Evolutionary conservation across 106 monocot genomes (phyloP).

Genomic region (Ottelia alismoides): DNA sequence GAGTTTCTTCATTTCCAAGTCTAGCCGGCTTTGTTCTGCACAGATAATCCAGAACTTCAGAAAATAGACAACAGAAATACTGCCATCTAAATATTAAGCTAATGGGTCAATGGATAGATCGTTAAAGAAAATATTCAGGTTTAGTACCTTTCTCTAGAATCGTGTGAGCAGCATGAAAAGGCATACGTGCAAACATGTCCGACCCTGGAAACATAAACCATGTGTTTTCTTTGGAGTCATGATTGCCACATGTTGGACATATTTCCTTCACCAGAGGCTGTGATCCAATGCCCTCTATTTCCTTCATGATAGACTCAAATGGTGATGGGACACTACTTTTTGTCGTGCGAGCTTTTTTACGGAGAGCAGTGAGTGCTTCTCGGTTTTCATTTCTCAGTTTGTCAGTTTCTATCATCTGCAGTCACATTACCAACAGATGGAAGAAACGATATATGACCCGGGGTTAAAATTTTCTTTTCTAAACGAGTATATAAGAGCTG

Average conservation of each 20-base stretch:
- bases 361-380: constrained; percentile 90
- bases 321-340: constrained; percentile 78
- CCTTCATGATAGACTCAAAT: constrained; percentile 77
- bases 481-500: background rate
- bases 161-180: constrained; percentile 84
- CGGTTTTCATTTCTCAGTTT: constrained; percentile 68
- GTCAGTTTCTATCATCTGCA: constrained; percentile 84
- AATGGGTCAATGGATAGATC: no score
- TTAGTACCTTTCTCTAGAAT: constrained; percentile 66
- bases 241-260: constrained; percentile 76
- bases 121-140: background rate
- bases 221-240: constrained; percentile 60
- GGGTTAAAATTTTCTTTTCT: background rate
- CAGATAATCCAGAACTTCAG: background rate
- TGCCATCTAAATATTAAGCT: background rate
- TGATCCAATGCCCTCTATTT: constrained; percentile 32
- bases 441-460: background rate
- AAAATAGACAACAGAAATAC: background rate
- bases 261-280: constrained; percentile 66
- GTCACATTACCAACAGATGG: background rate
- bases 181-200: constrained; percentile 67
- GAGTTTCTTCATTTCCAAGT: constrained; percentile 67
- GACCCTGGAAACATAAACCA: constrained; percentile 93
- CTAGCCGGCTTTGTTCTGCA: constrained; percentile 77
- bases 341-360: constrained; percentile 76